Evolutionary conservation across 306 rosid genomes (phyloP).

Genomic region (Calophaca sinica): DNA sequence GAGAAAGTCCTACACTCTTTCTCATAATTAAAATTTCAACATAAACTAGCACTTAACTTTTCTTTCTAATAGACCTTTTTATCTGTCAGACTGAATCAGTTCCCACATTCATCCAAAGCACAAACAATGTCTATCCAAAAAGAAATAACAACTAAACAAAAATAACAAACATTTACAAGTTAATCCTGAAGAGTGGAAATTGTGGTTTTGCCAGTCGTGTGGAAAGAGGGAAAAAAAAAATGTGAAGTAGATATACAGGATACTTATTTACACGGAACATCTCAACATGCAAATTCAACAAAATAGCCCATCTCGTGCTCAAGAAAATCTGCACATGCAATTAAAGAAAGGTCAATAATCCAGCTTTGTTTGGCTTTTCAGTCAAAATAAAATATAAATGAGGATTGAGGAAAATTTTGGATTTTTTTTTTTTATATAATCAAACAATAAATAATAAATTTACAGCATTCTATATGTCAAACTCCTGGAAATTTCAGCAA

Average conservation of each 20-base stretch:
- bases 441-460: slow-evolving; percentile 36
- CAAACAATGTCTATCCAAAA: neutral
- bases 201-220: slow-evolving; percentile 29
- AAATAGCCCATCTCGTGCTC: slow-evolving; percentile 98
- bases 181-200: slow-evolving; percentile 14
- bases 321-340: slow-evolving; percentile 79
- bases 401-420: neutral
- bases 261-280: slow-evolving; percentile 99
- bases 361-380: slow-evolving; percentile 23
- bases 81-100: slow-evolving; percentile 26
- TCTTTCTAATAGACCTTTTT: slow-evolving; percentile 32
- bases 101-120: slow-evolving; percentile 26
- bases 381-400: slow-evolving; percentile 7
- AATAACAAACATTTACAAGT: slow-evolving; percentile 11
- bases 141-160: neutral
- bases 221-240: slow-evolving; percentile 18
- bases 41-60: slow-evolving; percentile 20
- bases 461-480: slow-evolving; percentile 28
- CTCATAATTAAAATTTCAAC: neutral
- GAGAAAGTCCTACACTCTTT: slow-evolving; percentile 34
- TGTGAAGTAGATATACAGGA: slow-evolving; percentile 57
- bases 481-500: slow-evolving; percentile 38
- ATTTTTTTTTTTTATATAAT: neutral
- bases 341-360: slow-evolving; percentile 40
- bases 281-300: slow-evolving; percentile 97